A percentile compares a stretch with the other conserved stretches of the same genome.
phyloP scores from a whole-genome alignment of 1,284 basidiomycete species.

The Austropuccinia psidii region DNA sequence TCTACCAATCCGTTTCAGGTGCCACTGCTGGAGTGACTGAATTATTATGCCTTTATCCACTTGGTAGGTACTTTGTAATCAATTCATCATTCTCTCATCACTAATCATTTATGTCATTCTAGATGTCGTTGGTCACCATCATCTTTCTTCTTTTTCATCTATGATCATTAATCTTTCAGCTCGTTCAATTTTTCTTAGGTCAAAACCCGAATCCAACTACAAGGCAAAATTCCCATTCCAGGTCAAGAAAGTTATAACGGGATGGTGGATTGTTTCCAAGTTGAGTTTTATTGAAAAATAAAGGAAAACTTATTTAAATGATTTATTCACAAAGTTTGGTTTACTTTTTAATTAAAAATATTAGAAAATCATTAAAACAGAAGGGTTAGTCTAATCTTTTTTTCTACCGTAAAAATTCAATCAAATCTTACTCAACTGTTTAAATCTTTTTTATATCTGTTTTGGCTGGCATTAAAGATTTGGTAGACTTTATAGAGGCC shows the following conservation, averaged over 20 bases:
- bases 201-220: constrained; percentile 96
- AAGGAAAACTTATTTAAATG: constrained; percentile 68
- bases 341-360: neutral
- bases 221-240: constrained; percentile 62
- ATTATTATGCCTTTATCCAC: constrained; percentile 84
- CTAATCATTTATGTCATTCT: constrained; percentile 46
- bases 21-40: constrained; percentile 57
- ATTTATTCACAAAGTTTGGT: constrained; percentile 33
- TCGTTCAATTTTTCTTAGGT: constrained; percentile 50
- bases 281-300: constrained; percentile 53
- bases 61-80: constrained; percentile 57
- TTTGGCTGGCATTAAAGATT: constrained; percentile 51
- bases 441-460: constrained; percentile 14
- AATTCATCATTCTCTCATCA: neutral
- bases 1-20: neutral
- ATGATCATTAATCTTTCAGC: constrained; percentile 40
- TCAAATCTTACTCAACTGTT: constrained; percentile 38
- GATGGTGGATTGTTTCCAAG: constrained; percentile 68
- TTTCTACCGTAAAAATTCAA: neutral
- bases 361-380: constrained; percentile 33
- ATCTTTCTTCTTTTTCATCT: constrained; percentile 40
- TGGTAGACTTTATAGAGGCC: constrained; percentile 81
- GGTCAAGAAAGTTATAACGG: constrained; percentile 51
- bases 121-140: constrained; percentile 41
- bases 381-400: constrained; percentile 7